Percentiles rank a stretch among this genome's conserved stretches.
Conservation (phyloP, 2,329 filamentous ascomycete species). For the Parafenestella ontariensis region DNA sequence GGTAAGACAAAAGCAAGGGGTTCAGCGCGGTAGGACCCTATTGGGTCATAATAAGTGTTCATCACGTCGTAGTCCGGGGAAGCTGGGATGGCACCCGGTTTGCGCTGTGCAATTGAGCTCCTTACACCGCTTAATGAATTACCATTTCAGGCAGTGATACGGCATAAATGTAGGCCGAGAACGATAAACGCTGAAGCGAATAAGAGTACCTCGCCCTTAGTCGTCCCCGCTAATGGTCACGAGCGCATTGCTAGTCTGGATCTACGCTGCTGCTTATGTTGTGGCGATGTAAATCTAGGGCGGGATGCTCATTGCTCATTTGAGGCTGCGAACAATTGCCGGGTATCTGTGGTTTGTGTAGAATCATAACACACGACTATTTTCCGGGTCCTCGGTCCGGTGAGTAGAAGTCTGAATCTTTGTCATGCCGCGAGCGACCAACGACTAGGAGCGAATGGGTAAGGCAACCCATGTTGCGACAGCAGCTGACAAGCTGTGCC, state of each 20-base stretch:
- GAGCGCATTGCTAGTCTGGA: neutral
- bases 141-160: conserved; percentile 12
- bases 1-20: conserved; percentile 28
- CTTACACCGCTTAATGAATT: conserved; percentile 13
- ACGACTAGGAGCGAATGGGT: neutral
- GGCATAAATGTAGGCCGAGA: conserved; percentile 8
- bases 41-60: neutral
- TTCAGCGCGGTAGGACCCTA: neutral
- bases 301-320: neutral
- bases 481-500: neutral
- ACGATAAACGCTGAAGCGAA: conserved; percentile 15
- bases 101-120: conserved; percentile 7
- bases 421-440: conserved; percentile 20
- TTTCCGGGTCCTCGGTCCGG: conserved; percentile 37
- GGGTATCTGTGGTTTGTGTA: conserved; percentile 35
- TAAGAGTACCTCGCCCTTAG: neutral
- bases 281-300: neutral
- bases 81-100: conserved; percentile 25
- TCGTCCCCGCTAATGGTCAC: conserved; percentile 1
- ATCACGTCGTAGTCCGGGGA: conserved; percentile 22
- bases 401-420: conserved; percentile 19
- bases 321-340: conserved; percentile 17
- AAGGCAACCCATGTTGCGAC: neutral
- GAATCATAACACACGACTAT: conserved; percentile 22
- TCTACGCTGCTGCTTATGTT: conserved; percentile 1